Evolutionary conservation across 495 filamentous ascomycete species (phyloP), one percentile per base, ranked within the genome.

Genomic region (Aspergillus indologenus): DNA sequence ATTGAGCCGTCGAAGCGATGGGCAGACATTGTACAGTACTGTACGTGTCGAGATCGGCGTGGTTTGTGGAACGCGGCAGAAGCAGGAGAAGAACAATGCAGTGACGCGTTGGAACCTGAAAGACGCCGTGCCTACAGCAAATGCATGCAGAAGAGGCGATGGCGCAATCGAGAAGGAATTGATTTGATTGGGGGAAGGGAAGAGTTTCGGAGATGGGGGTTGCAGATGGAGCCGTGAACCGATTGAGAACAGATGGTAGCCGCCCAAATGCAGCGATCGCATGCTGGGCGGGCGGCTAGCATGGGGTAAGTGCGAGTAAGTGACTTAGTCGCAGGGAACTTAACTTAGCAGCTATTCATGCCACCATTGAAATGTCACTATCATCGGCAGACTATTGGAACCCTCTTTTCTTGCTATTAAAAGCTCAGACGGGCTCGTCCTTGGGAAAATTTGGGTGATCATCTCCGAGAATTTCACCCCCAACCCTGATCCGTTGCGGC

Each of bases 351-450:
- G 9, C 26, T 4, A 29, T 29, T 29, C 26, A n/a, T 29, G 3
- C 26, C 26, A 9, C 26, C 26, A 29, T 29, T 29, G 18, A 7
- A 45, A 45, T 18, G 12, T 17, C 21, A 47, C 45, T 43, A 54
- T 43, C 52, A 54, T 23, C 45, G 18, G 21, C 21, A 24, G 29
- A 55, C 53, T 55, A 55, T 55, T 45, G 53, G 45, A 55, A 45
- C 44, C 42, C 40, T 44, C 42, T 45, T 55, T 43, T 26, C 45
- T 55, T 14, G 34, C 47, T 50, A 50, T 26, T 50, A 50, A 50
- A 24, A 50, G 20, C 22, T 50, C 47, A 14, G 22, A 24, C 47
- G 47, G 47, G 21, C 21, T n/a, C 22, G 21, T 17, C 46, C 8
- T 49, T 21, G 46, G 26, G 26, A 1, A 50, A 50, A 15, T 29